These are phyloP conservation scores for Lachnellula subtilissima DNA, from an alignment of 2,329 filamentous ascomycete species.

Conservation along the genomic window DNA sequence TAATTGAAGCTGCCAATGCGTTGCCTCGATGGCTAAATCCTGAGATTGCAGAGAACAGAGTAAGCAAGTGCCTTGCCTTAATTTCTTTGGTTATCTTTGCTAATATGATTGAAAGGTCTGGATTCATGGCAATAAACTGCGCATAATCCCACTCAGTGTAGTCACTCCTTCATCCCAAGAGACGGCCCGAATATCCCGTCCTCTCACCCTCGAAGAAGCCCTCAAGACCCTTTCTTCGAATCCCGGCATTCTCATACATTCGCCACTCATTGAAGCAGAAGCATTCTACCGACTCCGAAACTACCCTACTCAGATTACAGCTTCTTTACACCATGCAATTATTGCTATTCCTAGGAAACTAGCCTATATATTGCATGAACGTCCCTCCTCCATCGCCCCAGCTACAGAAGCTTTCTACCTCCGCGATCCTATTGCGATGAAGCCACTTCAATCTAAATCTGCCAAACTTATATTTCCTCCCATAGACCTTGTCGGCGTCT, in stretches of 20 bases:
- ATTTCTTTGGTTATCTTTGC: neutral
- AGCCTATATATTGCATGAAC: constrained; percentile 71
- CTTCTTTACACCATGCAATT: constrained; percentile 71
- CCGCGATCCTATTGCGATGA: constrained; percentile 72
- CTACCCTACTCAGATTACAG: constrained; percentile 71
- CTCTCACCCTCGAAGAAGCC: constrained; percentile 61
- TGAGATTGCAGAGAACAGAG: constrained; percentile 78
- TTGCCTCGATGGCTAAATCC: constrained; percentile 89
- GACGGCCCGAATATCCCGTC: constrained; percentile 33
- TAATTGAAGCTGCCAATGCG: constrained; percentile 86
- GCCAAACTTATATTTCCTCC: constrained; percentile 63
- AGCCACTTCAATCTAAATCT: constrained; percentile 56
- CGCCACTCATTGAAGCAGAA: constrained; percentile 73
- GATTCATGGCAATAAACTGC: constrained; percentile 73
- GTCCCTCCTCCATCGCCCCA: constrained; percentile 72
- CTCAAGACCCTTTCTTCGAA: constrained; percentile 53
- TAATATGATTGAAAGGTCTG: constrained; percentile 54
- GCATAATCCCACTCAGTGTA: constrained; percentile 60
- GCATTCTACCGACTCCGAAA: constrained; percentile 84
- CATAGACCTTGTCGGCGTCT: constrained; percentile 71
- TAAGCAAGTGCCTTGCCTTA: constrained; percentile 28
- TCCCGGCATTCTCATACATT: constrained; percentile 60
- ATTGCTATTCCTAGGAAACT: constrained; percentile 75
- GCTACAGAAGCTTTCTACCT: constrained; percentile 91
- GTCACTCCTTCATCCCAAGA: constrained; percentile 34